These are phyloP conservation scores for Coprinopsis marcescibilis DNA, from an alignment of 768 basidiomycete genomes.

Conservation along the genomic window DNA sequence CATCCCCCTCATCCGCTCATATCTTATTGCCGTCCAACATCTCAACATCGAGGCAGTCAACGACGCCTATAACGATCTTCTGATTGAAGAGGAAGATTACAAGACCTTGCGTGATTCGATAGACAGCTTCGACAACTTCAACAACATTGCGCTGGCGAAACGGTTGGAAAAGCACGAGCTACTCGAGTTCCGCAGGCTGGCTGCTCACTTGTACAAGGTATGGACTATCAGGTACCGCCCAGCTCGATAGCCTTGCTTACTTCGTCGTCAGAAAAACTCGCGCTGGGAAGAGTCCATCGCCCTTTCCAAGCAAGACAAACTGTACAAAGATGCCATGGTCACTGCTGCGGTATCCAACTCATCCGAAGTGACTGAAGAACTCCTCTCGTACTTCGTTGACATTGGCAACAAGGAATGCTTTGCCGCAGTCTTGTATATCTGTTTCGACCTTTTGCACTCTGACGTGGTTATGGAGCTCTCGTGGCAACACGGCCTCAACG, in stretches of 20 bases:
- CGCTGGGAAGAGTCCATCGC: conserved; percentile 97
- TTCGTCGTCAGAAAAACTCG: conserved; percentile 68
- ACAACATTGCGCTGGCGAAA: conserved; percentile 80
- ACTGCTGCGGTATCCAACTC: conserved; percentile 82
- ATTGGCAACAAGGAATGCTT: conserved; percentile 99
- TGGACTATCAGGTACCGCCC: conserved; percentile 5
- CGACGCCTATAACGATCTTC: conserved; percentile 95
- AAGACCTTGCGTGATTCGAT: conserved; percentile 96
- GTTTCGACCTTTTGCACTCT: conserved; percentile 92
- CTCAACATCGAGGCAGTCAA: conserved; percentile 97
- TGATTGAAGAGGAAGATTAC: conserved; percentile 99
- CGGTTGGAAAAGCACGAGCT: conserved; percentile 86
- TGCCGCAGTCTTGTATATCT: conserved; percentile 81
- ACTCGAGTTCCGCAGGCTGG: conserved; percentile 91
- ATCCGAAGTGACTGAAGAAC: conserved; percentile 91
- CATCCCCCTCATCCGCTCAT: conserved; percentile 90
- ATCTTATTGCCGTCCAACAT: conserved; percentile 95
- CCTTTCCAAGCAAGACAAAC: conserved; percentile 91
- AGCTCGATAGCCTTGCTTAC: not conserved
- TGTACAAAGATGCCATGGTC: conserved; percentile 95
- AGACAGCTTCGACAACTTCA: conserved; percentile 98
- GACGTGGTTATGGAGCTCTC: conserved; percentile 93
- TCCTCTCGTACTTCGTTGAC: conserved; percentile 94
- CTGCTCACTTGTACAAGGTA: conserved; percentile 95
- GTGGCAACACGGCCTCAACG: conserved; percentile 94